phyloP scores from a whole-genome alignment of 495 filamentous ascomycete species.

The Neurospora hispaniola region DNA sequence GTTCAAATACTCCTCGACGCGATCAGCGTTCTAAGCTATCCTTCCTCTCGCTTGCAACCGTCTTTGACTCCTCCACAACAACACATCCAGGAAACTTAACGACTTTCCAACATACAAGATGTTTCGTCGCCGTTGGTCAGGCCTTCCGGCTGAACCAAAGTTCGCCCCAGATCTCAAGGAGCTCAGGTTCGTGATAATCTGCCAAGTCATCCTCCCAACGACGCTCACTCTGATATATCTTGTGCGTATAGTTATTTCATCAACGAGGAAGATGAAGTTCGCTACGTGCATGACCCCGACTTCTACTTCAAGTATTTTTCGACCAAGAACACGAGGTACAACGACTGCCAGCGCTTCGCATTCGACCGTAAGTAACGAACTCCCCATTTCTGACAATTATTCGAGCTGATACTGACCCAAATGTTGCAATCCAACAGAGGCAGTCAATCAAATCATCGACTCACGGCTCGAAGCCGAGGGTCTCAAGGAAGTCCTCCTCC shows the following conservation, averaged over 20 bases:
- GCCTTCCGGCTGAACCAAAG: conserved; percentile 59
- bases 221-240: neutral
- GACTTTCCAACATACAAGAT: conserved; percentile 30
- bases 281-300: conserved; percentile 51
- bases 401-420: neutral
- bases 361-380: conserved; percentile 47
- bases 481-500: conserved; percentile 48
- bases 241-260: conserved; percentile 50
- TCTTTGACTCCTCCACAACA: neutral
- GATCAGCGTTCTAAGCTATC: neutral
- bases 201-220: neutral
- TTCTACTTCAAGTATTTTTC: conserved; percentile 63
- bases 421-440: conserved; percentile 34
- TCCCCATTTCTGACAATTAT: neutral
- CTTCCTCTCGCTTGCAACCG: neutral
- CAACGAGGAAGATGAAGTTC: conserved; percentile 61
- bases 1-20: neutral
- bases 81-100: neutral
- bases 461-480: conserved; percentile 49
- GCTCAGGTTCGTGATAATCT: conserved; percentile 50
- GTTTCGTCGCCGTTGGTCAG: conserved; percentile 53
- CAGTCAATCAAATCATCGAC: conserved; percentile 48
- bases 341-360: conserved; percentile 56
- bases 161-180: conserved; percentile 52
- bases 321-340: conserved; percentile 59